Conservation (phyloP, 352 stramenopile species). For the Phytophthora cactorum region DNA sequence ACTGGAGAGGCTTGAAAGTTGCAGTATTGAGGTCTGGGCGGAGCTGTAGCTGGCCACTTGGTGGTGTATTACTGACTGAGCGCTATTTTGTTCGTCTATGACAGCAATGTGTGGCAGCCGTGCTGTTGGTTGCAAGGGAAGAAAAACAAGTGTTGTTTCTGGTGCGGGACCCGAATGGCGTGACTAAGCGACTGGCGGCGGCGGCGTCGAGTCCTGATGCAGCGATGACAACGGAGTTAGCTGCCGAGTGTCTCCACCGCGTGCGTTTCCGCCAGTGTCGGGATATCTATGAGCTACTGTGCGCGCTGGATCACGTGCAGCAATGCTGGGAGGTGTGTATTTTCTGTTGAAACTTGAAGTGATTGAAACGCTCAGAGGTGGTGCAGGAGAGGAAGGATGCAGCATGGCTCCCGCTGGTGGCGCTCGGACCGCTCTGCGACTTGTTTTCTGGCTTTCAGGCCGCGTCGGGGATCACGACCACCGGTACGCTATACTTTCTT, state of each 20-base stretch:
- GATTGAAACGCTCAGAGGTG: slow-evolving; percentile 6
- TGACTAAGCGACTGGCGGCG: slow-evolving; percentile 33
- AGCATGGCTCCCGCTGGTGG: slow-evolving; percentile 26
- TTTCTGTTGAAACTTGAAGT: background rate
- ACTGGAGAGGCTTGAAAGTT: slow-evolving; percentile 11
- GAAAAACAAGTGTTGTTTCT: slow-evolving; percentile 27
- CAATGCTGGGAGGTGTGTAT: slow-evolving; percentile 35
- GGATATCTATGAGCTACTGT: slow-evolving; percentile 44
- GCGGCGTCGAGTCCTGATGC: slow-evolving; percentile 17
- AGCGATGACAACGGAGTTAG: slow-evolving; percentile 20
- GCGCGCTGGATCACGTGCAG: slow-evolving; percentile 38
- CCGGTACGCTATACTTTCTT: slow-evolving; percentile 26
- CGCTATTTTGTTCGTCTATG: slow-evolving; percentile 1
- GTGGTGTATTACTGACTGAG: slow-evolving; percentile 1
- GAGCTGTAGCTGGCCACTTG: background rate
- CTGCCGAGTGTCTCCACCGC: slow-evolving; percentile 32
- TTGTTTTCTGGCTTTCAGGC: slow-evolving; percentile 49
- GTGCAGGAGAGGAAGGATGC: slow-evolving; percentile 21
- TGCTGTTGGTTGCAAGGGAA: slow-evolving; percentile 19
- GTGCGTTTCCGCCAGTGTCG: slow-evolving; percentile 45
- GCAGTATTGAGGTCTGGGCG: slow-evolving; percentile 23
- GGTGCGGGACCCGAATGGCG: slow-evolving; percentile 27
- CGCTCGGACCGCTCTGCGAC: slow-evolving; percentile 41
- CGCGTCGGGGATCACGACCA: slow-evolving; percentile 36
- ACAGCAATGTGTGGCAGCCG: slow-evolving; percentile 29